Percentiles rank a stretch among this genome's conserved stretches.
Evolutionary conservation across 2,329 filamentous ascomycete species (phyloP).

Genomic region (Blastomyces emzantsi): DNA sequence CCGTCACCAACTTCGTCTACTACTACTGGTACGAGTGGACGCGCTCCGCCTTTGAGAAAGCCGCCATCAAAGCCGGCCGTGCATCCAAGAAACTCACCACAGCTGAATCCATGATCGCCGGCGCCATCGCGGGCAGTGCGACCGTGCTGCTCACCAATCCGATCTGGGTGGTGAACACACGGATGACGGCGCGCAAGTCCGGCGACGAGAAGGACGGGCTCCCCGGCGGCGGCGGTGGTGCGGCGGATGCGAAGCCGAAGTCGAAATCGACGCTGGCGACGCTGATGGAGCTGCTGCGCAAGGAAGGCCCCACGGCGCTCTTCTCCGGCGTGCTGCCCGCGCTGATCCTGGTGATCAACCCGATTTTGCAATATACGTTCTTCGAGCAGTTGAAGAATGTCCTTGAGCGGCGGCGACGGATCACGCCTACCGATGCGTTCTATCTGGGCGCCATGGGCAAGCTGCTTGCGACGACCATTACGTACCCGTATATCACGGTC

Average conservation of each 20-base stretch:
- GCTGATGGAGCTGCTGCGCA: constrained; percentile 65
- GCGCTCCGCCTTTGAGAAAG: constrained; percentile 68
- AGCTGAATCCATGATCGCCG: constrained; percentile 87
- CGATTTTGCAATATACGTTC: constrained; percentile 95
- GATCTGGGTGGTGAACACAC: constrained; percentile 98
- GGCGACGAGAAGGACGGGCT: constrained; percentile 38
- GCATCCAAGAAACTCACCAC: constrained; percentile 77
- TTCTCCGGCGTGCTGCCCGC: constrained; percentile 92
- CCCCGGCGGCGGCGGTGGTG: constrained; percentile 27
- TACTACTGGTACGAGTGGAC: constrained; percentile 99
- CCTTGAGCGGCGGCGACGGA: constrained; percentile 64
- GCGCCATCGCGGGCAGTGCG: constrained; percentile 83
- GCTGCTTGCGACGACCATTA: constrained; percentile 84
- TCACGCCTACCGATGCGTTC: constrained; percentile 83
- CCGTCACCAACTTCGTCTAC: constrained; percentile 98
- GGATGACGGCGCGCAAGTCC: constrained; percentile 87
- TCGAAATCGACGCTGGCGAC: constrained; percentile 69
- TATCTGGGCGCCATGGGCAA: constrained; percentile 88
- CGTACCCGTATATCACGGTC: constrained; percentile 97
- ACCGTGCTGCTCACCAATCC: constrained; percentile 96
- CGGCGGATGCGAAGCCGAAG: constrained; percentile 36
- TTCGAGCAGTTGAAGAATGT: constrained; percentile 97
- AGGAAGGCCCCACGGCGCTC: constrained; percentile 76
- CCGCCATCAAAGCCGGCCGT: constrained; percentile 63
- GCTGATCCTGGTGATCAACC: constrained; percentile 91